A percentile compares a stretch with the other conserved stretches of the same genome.
Conservation (phyloP, 305 asterid species). For the Fraxinus albicans region DNA sequence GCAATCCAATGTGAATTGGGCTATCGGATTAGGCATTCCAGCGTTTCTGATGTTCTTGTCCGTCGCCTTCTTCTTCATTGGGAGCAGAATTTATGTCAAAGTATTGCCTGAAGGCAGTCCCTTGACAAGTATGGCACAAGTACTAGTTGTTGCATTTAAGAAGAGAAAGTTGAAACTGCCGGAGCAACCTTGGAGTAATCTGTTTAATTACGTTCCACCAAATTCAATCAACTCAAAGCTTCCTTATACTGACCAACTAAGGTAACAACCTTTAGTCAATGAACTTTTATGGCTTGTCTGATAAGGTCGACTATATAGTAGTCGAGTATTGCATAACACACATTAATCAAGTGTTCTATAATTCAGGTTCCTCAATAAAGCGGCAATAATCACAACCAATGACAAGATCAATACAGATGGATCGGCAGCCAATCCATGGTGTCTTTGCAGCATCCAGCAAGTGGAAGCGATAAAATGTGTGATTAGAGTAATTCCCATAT, state of each 20-base stretch:
- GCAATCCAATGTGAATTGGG: conserved; percentile 56
- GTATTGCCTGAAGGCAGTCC: conserved; percentile 62
- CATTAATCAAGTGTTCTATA: not conserved
- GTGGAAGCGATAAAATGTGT: conserved; percentile 61
- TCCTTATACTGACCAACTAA: conserved; percentile 45
- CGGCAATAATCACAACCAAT: conserved; percentile 45
- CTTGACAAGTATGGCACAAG: conserved; percentile 44
- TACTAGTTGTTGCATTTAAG: conserved; percentile 49
- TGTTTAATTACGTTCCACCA: conserved; percentile 38
- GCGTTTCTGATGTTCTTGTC: conserved; percentile 57
- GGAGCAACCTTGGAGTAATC: conserved; percentile 36
- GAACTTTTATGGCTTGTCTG: not conserved
- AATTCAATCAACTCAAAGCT: conserved; percentile 50
- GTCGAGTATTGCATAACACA: not conserved
- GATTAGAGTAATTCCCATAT: conserved; percentile 44
- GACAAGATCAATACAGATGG: conserved; percentile 51
- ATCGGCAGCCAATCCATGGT: conserved; percentile 54
- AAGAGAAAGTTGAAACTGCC: conserved; percentile 49
- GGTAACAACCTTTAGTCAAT: conserved; percentile 24
- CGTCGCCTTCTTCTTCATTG: conserved; percentile 48
- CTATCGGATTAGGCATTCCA: conserved; percentile 59
- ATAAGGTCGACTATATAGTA: not conserved
- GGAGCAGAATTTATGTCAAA: conserved; percentile 51
- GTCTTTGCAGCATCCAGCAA: conserved; percentile 54
- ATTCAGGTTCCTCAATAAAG: conserved; percentile 58